Conservation (phyloP, 1,284 basidiomycete species). For the Inonotus hispidus region DNA sequence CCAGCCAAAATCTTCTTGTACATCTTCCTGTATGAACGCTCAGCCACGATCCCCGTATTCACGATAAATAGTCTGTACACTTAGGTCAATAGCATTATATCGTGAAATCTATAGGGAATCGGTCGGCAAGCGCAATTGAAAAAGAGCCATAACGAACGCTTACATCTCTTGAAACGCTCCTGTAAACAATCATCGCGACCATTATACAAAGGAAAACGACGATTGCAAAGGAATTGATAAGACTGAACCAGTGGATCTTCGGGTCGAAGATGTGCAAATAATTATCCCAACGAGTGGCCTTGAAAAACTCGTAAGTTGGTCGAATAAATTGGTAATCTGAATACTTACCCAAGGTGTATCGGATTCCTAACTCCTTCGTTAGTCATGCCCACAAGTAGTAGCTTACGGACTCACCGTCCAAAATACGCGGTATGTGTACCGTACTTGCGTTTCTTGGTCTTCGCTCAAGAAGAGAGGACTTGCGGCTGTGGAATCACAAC, state of each 20-base stretch:
- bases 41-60: background rate
- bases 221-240: constrained; percentile 91
- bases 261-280: constrained; percentile 83
- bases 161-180: constrained; percentile 87
- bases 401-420: constrained; percentile 64
- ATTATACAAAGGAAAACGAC: constrained; percentile 88
- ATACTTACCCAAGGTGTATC: constrained; percentile 73
- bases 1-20: constrained; percentile 99
- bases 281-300: constrained; percentile 95
- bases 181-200: constrained; percentile 88
- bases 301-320: constrained; percentile 20
- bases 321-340: constrained; percentile 26
- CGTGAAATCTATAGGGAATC: constrained; percentile 70
- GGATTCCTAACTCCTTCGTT: constrained; percentile 55
- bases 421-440: constrained; percentile 85
- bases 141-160: constrained; percentile 40
- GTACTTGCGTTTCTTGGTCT: constrained; percentile 58
- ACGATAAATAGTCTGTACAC: constrained; percentile 40
- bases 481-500: constrained; percentile 22
- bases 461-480: constrained; percentile 61
- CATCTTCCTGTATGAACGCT: constrained; percentile 66
- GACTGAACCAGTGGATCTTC: constrained; percentile 86
- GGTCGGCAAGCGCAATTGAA: constrained; percentile 30
- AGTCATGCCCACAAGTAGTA: constrained; percentile 3
- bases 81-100: constrained; percentile 94